These are phyloP conservation scores for Pachyrhizus erosus DNA, from an alignment of 306 rosid genomes.

Conservation along the genomic window DNA sequence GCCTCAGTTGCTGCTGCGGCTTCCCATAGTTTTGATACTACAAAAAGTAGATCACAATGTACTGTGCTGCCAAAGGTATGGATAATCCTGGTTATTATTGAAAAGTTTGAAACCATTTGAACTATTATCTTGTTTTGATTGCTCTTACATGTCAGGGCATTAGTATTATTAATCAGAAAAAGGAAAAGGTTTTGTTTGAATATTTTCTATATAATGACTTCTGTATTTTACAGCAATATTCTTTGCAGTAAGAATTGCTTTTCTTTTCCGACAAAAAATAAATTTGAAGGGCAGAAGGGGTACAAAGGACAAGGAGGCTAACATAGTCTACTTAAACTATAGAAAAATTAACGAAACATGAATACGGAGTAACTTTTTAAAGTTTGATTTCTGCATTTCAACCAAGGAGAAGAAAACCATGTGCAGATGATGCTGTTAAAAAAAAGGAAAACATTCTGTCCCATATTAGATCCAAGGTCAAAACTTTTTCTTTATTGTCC, in stretches of 20 bases:
- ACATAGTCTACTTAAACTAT: conserved; percentile 28
- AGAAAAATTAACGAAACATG: neutral
- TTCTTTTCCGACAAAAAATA: neutral
- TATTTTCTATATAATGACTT: conserved; percentile 17
- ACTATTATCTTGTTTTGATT: conserved; percentile 26
- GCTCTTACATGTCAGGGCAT: conserved; percentile 19
- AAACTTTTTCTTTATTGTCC: conserved; percentile 8
- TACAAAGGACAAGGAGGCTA: conserved; percentile 17
- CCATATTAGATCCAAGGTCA: neutral
- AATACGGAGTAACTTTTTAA: conserved; percentile 1
- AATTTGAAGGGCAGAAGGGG: neutral
- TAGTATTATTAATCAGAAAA: neutral
- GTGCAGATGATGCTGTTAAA: conserved; percentile 19
- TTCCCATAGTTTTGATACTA: conserved; percentile 93
- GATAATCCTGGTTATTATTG: neutral
- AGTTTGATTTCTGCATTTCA: conserved; percentile 23
- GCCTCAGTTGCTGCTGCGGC: conserved; percentile 92
- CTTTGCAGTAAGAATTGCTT: conserved; percentile 6
- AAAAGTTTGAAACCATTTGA: conserved; percentile 33
- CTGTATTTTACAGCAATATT: conserved; percentile 21
- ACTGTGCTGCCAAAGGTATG: conserved; percentile 82
- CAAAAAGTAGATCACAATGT: conserved; percentile 81
- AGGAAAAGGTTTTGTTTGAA: neutral
- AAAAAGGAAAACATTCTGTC: neutral
- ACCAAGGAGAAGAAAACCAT: conserved; percentile 17